Evolutionary conservation across 1,284 basidiomycete genomes (phyloP), one percentile per base, ranked within the genome.

Genomic region (Ganoderma boninense): DNA sequence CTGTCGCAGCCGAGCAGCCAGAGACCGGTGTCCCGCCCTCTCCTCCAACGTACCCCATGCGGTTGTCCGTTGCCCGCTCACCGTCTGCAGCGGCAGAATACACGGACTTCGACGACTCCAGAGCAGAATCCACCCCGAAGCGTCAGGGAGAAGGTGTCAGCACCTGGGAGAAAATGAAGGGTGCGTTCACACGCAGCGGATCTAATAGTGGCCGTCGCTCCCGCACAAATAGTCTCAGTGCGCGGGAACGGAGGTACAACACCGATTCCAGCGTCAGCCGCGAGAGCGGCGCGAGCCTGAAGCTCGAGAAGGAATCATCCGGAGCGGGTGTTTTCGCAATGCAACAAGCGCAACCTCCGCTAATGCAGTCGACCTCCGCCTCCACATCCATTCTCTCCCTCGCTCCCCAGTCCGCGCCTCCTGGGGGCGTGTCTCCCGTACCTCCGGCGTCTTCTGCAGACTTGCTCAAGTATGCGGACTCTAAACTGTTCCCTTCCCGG

Each of bases 401-500:
- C 68, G 84, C 86, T 65, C 87, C 84, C 38, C 88, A 84, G 79
- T 82, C 85, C 38, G 84, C 87, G 63, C 85, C 87, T 72, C 77
- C 79, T 20, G 84, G 87, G 52, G 87, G 87, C 63, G 84, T 87
- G 42, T 93, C 93, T 10, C 91, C 92, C 20, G 88, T 94, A 61
- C 92, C 93, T 35, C 86, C 88, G 26, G 86, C 88, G 20, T 90
- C 91, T 23, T 85, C 89, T 23, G 86, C 86, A 46, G 90, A 91
- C 76, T 81, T 86, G 74, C 71, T 84, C 73, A 81, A 89, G 77
- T 95, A 95, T 79, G 87, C 87, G 67, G 91, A 94, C 76, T 86
- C 92, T 40, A 97, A 97, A 79, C 84, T 97, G 26, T 94, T 94
- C 79, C 95, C 95, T 0, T 97, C 86, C 95, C 95, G 6, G 95